These are phyloP conservation scores for Tribonema minus DNA, from an alignment of 108 stramenopile genomes.

Conservation along the genomic window DNA sequence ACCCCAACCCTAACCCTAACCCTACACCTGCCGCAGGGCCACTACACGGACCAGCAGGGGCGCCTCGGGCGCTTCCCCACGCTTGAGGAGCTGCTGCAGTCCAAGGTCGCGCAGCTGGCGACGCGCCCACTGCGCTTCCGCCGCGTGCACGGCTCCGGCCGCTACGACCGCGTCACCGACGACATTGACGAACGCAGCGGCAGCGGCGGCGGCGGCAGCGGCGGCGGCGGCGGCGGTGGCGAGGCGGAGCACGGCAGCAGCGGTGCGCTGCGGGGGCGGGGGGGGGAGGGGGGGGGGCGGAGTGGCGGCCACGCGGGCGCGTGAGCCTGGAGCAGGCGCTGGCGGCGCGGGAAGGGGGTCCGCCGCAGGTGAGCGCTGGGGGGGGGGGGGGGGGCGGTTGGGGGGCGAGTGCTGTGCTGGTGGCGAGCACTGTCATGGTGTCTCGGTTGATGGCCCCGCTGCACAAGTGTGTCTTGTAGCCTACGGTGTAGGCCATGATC, in stretches of 20 bases:
- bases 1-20: too few relatives aligned
- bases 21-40: too few relatives aligned
- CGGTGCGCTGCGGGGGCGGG: not conserved
- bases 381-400: not conserved
- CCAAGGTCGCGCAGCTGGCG: slow-evolving; percentile 16
- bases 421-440: too few relatives aligned
- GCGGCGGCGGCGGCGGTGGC: not conserved
- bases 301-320: not conserved
- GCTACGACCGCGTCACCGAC: not conserved
- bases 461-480: too few relatives aligned
- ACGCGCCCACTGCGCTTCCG: slow-evolving; percentile 12
- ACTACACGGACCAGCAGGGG: slow-evolving; percentile 10
- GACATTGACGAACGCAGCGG: not conserved
- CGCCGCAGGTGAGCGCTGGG: not conserved
- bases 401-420: slow-evolving; percentile 6
- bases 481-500: too few relatives aligned
- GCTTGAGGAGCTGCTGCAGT: slow-evolving; percentile 12
- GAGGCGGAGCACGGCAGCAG: not conserved
- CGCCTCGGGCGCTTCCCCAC: slow-evolving; percentile 15
- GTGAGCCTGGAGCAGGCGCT: not conserved
- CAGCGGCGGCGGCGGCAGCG: not conserved
- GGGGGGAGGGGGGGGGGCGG: not conserved
- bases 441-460: too few relatives aligned
- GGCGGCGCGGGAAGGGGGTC: not conserved
- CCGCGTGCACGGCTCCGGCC: not conserved